phyloP scores from a whole-genome alignment of 495 filamentous ascomycete genomes.

The Lentithecium fluviatile region DNA sequence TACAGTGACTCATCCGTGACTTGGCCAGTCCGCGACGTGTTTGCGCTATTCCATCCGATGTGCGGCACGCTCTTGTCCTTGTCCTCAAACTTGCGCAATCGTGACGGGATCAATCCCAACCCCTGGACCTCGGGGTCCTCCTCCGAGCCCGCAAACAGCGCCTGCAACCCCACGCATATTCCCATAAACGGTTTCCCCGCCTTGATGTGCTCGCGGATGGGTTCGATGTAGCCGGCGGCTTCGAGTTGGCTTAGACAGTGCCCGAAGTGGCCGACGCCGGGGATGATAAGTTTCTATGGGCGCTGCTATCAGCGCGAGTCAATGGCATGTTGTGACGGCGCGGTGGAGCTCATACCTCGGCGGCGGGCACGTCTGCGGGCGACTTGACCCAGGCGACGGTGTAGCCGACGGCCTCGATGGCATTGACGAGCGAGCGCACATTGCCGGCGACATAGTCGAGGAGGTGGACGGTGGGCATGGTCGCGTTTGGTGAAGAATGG shows the following conservation, averaged over 20 bases:
- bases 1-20: slow-evolving; percentile 60
- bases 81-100: slow-evolving; percentile 74
- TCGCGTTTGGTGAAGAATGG: slow-evolving; percentile 12
- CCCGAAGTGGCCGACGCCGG: slow-evolving; percentile 95
- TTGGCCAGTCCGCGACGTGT: slow-evolving; percentile 48
- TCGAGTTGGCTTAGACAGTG: slow-evolving; percentile 85
- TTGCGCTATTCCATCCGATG: slow-evolving; percentile 96
- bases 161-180: slow-evolving; percentile 93
- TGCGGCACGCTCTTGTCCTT: slow-evolving; percentile 85
- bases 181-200: slow-evolving; percentile 95
- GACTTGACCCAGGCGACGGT: slow-evolving; percentile 86
- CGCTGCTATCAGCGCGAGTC: slow-evolving; percentile 23
- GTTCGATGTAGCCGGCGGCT: slow-evolving; percentile 73
- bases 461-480: slow-evolving; percentile 87
- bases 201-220: slow-evolving; percentile 74
- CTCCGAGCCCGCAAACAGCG: slow-evolving; percentile 78
- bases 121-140: slow-evolving; percentile 71
- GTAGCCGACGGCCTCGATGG: slow-evolving; percentile 91
- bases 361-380: slow-evolving; percentile 77
- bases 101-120: slow-evolving; percentile 68
- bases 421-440: slow-evolving; percentile 91
- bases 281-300: slow-evolving; percentile 78
- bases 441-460: slow-evolving; percentile 88
- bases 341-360: slow-evolving; percentile 61
- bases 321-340: slow-evolving; percentile 4